Percentiles rank a stretch among this genome's conserved stretches.
phyloP scores from a whole-genome alignment of 148 eudicot species.

The Selenicereus undatus region DNA sequence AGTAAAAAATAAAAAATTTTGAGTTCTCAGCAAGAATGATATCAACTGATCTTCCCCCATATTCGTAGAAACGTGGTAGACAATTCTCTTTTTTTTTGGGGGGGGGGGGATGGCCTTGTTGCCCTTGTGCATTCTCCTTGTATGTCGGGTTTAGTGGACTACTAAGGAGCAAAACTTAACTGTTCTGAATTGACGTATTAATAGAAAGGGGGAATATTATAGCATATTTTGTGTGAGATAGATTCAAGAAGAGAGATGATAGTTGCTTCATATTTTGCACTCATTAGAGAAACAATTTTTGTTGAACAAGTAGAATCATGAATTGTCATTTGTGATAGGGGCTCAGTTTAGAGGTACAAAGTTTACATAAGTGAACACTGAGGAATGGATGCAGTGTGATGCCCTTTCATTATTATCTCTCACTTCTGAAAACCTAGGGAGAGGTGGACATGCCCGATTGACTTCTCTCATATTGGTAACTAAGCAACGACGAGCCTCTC shows the following conservation, averaged over 20 bases:
- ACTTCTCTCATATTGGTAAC: too few species aligned
- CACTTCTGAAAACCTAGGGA: too few species aligned
- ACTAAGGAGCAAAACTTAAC: background rate
- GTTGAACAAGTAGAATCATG: too few species aligned
- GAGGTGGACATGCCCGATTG: too few species aligned
- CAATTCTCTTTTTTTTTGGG: too few species aligned
- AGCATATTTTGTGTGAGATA: background rate
- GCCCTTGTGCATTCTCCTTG: background rate
- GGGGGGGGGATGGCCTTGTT: background rate
- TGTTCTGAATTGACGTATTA: background rate
- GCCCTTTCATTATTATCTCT: too few species aligned
- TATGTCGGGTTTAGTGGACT: background rate
- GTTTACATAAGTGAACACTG: too few species aligned
- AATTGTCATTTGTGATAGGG: too few species aligned
- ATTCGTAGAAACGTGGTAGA: background rate
- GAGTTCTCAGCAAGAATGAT: background rate
- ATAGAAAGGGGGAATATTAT: background rate
- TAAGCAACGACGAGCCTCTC: too few species aligned
- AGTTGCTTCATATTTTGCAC: background rate
- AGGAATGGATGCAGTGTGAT: too few species aligned
- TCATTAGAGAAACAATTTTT: background rate
- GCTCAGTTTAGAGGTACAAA: too few species aligned
- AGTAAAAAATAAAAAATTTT: background rate
- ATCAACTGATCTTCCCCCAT: background rate
- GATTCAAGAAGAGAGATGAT: background rate